Evolutionary conservation across 2,329 filamentous ascomycete species (phyloP).

Genomic region (Colletotrichum liriopes): DNA sequence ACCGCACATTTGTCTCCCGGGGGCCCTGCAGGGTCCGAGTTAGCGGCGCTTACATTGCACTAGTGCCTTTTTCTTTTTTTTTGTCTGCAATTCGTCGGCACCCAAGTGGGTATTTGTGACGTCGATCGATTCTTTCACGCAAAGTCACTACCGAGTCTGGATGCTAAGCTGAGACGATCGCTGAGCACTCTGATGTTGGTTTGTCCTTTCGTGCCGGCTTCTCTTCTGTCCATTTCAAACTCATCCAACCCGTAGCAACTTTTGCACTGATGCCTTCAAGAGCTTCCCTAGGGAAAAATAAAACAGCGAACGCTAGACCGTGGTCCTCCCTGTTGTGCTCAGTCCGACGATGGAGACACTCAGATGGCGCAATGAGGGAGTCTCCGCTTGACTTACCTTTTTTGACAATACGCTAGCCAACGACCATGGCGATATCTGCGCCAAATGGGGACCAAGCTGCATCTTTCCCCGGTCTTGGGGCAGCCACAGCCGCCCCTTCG

Average conservation of each 20-base stretch:
- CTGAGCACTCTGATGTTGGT: neutral
- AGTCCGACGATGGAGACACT: constrained; percentile 12
- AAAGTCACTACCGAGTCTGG: constrained; percentile 23
- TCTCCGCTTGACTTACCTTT: constrained; percentile 13
- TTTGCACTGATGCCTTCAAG: neutral
- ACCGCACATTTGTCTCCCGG: constrained; percentile 23
- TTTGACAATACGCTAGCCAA: constrained; percentile 13
- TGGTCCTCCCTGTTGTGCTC: neutral
- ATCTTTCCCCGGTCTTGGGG: constrained; percentile 1
- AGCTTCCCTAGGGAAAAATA: neutral
- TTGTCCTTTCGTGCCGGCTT: neutral
- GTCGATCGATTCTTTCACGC: constrained; percentile 40
- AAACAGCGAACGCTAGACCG: neutral
- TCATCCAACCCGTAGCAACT: neutral
- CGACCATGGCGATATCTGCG: constrained; percentile 16
- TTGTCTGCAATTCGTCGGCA: constrained; percentile 17
- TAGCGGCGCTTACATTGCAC: constrained; percentile 35
- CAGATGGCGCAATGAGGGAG: constrained; percentile 21
- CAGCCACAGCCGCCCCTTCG: constrained; percentile 34
- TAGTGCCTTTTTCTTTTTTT: constrained; percentile 21
- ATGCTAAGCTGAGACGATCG: constrained; percentile 3
- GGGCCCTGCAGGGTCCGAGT: constrained; percentile 39
- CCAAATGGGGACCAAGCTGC: constrained; percentile 8
- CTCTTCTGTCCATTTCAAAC: neutral
- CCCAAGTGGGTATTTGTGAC: constrained; percentile 36